Percentiles rank a stretch among this genome's conserved stretches.
Conservation (phyloP, 371 early-diverging fungal genomes). For the Fennellomyces sp. region DNA sequence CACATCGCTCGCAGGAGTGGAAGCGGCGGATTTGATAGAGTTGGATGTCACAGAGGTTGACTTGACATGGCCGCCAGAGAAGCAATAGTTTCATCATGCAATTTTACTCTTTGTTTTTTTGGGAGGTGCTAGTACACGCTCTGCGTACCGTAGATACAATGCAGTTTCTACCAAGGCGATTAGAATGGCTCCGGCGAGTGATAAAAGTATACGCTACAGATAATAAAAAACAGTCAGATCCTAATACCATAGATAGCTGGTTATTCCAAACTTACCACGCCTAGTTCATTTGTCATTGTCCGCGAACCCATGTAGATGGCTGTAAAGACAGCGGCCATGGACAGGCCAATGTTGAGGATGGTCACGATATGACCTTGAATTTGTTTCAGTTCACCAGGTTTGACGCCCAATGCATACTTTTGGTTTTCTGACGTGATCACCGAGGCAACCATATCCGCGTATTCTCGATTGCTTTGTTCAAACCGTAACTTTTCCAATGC, state of each 20-base stretch:
- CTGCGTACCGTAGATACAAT: conserved; percentile 43
- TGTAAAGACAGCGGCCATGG: conserved; percentile 64
- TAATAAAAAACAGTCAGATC: background rate
- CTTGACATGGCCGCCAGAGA: conserved; percentile 66
- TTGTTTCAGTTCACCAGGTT: conserved; percentile 50
- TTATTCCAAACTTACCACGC: conserved; percentile 46
- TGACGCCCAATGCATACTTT: conserved; percentile 28
- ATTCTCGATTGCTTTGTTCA: conserved; percentile 35
- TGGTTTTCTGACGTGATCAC: conserved; percentile 37
- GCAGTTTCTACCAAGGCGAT: conserved; percentile 61
- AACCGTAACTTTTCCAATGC: conserved; percentile 30
- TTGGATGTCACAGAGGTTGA: conserved; percentile 87
- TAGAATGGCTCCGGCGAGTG: conserved; percentile 51
- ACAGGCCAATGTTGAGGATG: conserved; percentile 66
- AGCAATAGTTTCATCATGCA: background rate
- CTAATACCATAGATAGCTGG: too few relatives aligned
- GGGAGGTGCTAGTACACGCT: conserved; percentile 16
- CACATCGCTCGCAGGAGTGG: conserved; percentile 61
- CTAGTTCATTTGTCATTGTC: conserved; percentile 56
- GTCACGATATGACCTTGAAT: conserved; percentile 54
- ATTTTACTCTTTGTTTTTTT: conserved; percentile 19
- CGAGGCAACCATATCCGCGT: conserved; percentile 32
- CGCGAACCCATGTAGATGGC: conserved; percentile 60
- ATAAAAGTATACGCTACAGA: conserved; percentile 55
- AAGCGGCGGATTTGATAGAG: conserved; percentile 79